Evolutionary conservation across 2,329 filamentous ascomycete genomes (phyloP), one percentile per base, ranked within the genome.

Genomic region (Cryphonectria parasitica): DNA sequence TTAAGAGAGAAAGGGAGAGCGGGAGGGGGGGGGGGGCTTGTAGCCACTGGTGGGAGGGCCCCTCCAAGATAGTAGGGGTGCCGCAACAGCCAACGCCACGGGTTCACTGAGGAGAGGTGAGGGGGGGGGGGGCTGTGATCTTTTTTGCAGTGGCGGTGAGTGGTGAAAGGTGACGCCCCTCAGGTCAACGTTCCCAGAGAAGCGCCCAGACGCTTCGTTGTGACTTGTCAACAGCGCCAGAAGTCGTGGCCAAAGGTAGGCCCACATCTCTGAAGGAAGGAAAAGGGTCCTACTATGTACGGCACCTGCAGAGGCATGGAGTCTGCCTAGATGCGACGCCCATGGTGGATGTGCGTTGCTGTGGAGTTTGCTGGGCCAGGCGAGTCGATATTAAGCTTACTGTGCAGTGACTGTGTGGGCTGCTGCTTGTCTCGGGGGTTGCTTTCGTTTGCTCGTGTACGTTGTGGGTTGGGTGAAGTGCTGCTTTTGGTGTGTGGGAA

Each of bases 161-260:
- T 68, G 52, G 60, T n/a, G 19, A 49, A 7, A 6, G 2, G 1
- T 8, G 3, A 19, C 17, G 5, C 43, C 43, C 69, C 69, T 68
- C 65, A 49, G 67, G 69, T 64, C 60, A 36, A 25, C n/a, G 3
- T 17, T 10, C 22, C 7, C 22, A 39, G 43, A 25, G 31, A 8
- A 22, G 34, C 31, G 65, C 61, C 69, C 66, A 71, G 69, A 68
- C 69, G 43, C 49, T 71, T 71, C 61, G 66, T 68, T 64, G 43
- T 62, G 41, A 49, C 66, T 68, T 65, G 49, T 61, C 58, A 66
- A 67, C 65, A 43, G 31, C 64, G 41, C 65, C 41, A 43, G 65
- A 34, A 22, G 39, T 39, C 61, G 19, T 52, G 36, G 60, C 60
- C 36, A 58, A 58, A 58, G 62, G 61, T 28, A 58, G 62, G 61